phyloP scores from a whole-genome alignment of 305 asterid genomes.

The Fraxinus platypoda region DNA sequence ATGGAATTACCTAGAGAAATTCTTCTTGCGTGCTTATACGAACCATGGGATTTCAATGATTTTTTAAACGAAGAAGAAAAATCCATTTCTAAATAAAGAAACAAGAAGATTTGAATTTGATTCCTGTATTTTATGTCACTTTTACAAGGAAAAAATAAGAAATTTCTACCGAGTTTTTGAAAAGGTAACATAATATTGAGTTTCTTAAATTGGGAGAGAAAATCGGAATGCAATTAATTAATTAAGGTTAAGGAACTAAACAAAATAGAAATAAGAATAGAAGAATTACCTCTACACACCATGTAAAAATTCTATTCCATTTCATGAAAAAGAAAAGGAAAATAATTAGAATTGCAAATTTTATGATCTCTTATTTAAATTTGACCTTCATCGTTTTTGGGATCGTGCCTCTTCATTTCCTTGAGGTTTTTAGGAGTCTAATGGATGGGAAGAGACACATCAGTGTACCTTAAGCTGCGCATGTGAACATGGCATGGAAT shows the following conservation, averaged over 20 bases:
- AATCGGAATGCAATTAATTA: not conserved
- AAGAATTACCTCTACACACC: too few relatives aligned
- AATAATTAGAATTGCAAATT: too few relatives aligned
- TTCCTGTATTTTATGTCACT: not conserved
- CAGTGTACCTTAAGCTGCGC: not conserved
- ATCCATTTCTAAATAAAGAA: constrained; percentile 35
- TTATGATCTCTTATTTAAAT: too few relatives aligned
- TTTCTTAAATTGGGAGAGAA: not conserved
- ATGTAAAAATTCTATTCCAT: too few relatives aligned
- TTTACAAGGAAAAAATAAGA: not conserved
- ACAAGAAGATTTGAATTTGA: not conserved
- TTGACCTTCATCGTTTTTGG: not conserved
- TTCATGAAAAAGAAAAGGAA: too few relatives aligned
- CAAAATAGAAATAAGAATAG: too few relatives aligned
- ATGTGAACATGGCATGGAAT: too few relatives aligned
- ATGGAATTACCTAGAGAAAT: constrained; percentile 33
- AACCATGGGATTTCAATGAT: constrained; percentile 46
- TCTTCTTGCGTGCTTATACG: constrained; percentile 33
- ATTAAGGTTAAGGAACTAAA: too few relatives aligned
- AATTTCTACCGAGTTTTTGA: not conserved
- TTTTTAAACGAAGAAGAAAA: constrained; percentile 57
- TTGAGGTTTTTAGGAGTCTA: not conserved
- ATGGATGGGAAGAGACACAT: not conserved
- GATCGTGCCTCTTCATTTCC: not conserved
- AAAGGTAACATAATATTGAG: not conserved